Conservation (phyloP, 1,284 basidiomycete species). For the Ceratorhiza oryzae-sativae region DNA sequence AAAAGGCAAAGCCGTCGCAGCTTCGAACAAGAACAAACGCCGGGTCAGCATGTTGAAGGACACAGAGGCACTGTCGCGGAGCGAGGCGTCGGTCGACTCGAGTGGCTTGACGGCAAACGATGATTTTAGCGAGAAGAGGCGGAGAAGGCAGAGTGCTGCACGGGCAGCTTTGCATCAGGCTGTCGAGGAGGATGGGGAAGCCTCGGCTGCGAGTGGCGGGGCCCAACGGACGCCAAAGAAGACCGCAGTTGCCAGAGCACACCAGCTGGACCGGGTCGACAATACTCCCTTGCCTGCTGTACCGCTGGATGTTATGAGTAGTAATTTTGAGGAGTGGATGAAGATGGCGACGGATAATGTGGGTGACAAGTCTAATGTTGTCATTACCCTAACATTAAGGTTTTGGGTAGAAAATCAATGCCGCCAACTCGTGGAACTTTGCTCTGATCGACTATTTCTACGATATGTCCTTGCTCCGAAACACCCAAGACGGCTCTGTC, state of each 20-base stretch:
- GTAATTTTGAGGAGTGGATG: constrained; percentile 99
- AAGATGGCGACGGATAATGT: constrained; percentile 99
- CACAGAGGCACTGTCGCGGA: constrained; percentile 5
- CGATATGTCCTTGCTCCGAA: constrained; percentile 96
- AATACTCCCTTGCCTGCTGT: constrained; percentile 66
- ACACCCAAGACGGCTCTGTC: constrained; percentile 91
- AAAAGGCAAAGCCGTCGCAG: constrained; percentile 21
- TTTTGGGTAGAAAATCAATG: constrained; percentile 92
- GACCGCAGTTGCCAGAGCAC: constrained; percentile 43
- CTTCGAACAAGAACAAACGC: constrained; percentile 19
- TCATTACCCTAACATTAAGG: background rate
- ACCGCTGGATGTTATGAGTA: constrained; percentile 80
- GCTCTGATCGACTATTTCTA: constrained; percentile 99
- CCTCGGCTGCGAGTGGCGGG: constrained; percentile 9
- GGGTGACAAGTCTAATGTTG: constrained; percentile 48
- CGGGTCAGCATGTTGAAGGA: constrained; percentile 35
- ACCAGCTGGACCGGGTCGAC: constrained; percentile 65
- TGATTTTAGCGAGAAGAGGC: constrained; percentile 78
- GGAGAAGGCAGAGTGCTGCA: constrained; percentile 75
- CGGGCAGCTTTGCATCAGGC: constrained; percentile 52
- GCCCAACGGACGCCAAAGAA: constrained; percentile 51
- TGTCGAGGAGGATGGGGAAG: constrained; percentile 53
- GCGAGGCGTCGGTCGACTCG: constrained; percentile 17
- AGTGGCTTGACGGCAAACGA: constrained; percentile 59
- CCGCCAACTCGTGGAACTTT: constrained; percentile 97